Conservation (phyloP, 1,284 basidiomycete species). For the Erythrobasidium hasegawianum region DNA sequence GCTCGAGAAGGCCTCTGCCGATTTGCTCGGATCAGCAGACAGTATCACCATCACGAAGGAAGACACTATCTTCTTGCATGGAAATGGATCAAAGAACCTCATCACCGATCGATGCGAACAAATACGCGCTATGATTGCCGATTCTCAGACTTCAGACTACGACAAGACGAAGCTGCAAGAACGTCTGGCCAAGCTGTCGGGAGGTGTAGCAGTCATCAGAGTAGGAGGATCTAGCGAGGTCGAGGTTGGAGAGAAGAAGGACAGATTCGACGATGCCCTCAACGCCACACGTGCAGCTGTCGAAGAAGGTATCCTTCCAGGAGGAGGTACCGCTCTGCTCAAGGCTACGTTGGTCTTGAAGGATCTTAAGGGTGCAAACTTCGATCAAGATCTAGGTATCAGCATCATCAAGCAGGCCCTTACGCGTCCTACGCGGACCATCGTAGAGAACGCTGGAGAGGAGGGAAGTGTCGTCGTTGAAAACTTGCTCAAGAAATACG, state of each 20-base stretch:
- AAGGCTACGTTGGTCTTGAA: constrained; percentile 72
- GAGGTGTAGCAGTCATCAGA: constrained; percentile 97
- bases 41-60: constrained; percentile 96
- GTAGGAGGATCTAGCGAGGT: constrained; percentile 92
- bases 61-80: constrained; percentile 94
- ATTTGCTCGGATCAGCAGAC: constrained; percentile 87
- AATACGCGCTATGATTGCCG: constrained; percentile 78
- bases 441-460: constrained; percentile 91
- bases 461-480: constrained; percentile 92
- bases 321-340: constrained; percentile 75
- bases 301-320: constrained; percentile 95
- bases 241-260: constrained; percentile 99
- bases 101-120: constrained; percentile 91
- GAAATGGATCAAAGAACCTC: constrained; percentile 77
- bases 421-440: constrained; percentile 71
- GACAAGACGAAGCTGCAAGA: constrained; percentile 96
- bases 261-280: constrained; percentile 94
- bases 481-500: constrained; percentile 68
- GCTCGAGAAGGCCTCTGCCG: constrained; percentile 82
- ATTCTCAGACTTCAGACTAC: constrained; percentile 83
- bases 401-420: constrained; percentile 87
- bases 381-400: constrained; percentile 95
- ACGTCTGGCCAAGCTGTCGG: constrained; percentile 89
- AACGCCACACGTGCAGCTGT: constrained; percentile 91
- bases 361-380: constrained; percentile 80